phyloP scores from a whole-genome alignment of 2,329 filamentous ascomycete genomes.

The Ophiostoma sp. region DNA sequence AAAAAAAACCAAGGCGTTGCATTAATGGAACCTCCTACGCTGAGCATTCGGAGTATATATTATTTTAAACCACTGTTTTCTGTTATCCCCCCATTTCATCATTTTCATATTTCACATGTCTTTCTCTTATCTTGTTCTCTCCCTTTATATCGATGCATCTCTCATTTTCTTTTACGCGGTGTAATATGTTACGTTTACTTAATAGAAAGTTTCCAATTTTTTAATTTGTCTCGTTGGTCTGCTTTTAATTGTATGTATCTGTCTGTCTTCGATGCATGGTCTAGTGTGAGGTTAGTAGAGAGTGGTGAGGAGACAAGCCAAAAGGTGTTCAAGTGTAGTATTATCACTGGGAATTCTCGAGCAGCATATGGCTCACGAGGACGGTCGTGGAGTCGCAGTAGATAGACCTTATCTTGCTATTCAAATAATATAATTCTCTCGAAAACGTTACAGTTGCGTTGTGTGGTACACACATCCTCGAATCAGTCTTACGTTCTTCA shows the following conservation, averaged over 20 bases:
- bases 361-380: background rate
- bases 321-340: background rate
- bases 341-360: background rate
- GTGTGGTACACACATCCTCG: background rate
- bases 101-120: background rate
- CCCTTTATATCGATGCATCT: background rate
- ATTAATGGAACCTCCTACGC: no score
- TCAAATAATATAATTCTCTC: background rate
- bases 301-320: background rate
- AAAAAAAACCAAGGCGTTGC: background rate
- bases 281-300: background rate
- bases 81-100: conserved; percentile 8
- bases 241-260: background rate
- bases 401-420: background rate
- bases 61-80: conserved; percentile 17
- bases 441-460: background rate
- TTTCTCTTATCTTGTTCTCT: background rate
- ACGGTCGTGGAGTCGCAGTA: background rate
- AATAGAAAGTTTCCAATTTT: conserved; percentile 19
- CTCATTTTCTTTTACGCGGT: conserved; percentile 19
- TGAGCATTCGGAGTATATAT: conserved; percentile 23
- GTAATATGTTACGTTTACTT: conserved; percentile 21
- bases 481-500: background rate
- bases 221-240: background rate
- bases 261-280: background rate